These are phyloP conservation scores for Fonsecaea monophora DNA, from an alignment of 2,329 filamentous ascomycete species.

Conservation along the genomic window DNA sequence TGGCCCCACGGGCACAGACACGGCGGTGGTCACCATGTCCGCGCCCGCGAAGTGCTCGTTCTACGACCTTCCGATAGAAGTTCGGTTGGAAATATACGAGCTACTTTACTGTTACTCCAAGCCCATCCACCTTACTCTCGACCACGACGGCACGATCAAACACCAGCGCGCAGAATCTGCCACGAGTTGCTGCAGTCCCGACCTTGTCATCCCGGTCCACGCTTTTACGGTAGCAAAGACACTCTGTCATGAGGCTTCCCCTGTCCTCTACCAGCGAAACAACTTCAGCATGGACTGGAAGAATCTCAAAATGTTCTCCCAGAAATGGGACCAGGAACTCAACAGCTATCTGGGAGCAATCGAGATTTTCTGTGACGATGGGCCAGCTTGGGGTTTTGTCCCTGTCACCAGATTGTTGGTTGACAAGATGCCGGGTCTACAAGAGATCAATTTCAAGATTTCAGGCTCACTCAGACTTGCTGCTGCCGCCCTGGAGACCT, in stretches of 20 bases:
- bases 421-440: constrained; percentile 5
- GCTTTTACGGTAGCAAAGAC: constrained; percentile 8
- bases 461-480: neutral
- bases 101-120: neutral
- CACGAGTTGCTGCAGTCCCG: neutral
- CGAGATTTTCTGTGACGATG: constrained; percentile 14
- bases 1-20: neutral
- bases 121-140: constrained; percentile 7
- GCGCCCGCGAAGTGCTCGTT: constrained; percentile 1
- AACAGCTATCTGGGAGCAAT: constrained; percentile 1
- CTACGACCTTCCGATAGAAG: constrained; percentile 17
- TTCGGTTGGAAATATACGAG: constrained; percentile 23
- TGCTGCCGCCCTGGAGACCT: constrained; percentile 20
- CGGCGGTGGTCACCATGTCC: neutral
- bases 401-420: neutral
- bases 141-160: constrained; percentile 9
- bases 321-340: neutral
- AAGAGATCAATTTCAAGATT: constrained; percentile 9
- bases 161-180: neutral
- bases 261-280: constrained; percentile 17
- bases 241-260: constrained; percentile 12
- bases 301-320: neutral
- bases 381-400: constrained; percentile 9
- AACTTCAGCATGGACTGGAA: constrained; percentile 13
- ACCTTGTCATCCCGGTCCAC: neutral